Percentiles rank a stretch among this genome's conserved stretches.
phyloP scores from a whole-genome alignment of 2,329 filamentous ascomycete genomes.

The Bipolaris oryzae region DNA sequence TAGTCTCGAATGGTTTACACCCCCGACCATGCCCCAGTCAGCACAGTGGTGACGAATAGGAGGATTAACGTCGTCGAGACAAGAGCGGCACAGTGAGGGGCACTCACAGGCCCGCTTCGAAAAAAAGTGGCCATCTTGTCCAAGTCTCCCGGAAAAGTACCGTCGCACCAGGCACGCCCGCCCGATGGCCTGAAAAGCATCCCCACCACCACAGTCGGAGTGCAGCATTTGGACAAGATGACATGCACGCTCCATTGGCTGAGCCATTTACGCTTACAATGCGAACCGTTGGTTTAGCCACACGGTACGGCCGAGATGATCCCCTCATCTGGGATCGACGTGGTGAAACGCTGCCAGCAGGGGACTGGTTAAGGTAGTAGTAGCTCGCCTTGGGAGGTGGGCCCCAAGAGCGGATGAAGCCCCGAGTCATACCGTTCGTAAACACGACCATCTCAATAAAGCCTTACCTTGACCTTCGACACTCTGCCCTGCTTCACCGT shows the following conservation, averaged over 20 bases:
- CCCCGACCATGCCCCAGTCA: constrained; percentile 5
- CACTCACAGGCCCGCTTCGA: constrained; percentile 2
- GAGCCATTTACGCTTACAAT: neutral
- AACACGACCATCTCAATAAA: constrained; percentile 2
- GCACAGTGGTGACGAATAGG: constrained; percentile 2
- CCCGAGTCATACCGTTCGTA: constrained; percentile 6
- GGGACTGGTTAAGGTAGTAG: constrained; percentile 7
- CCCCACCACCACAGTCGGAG: neutral
- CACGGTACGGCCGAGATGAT: constrained; percentile 12
- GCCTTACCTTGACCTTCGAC: neutral
- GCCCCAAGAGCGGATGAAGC: neutral
- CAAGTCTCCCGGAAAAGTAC: constrained; percentile 2
- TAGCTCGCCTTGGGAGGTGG: constrained; percentile 11
- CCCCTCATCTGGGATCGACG: constrained; percentile 4
- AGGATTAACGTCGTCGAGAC: constrained; percentile 5
- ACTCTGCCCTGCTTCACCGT: neutral
- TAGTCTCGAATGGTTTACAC: constrained; percentile 13
- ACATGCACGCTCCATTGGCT: neutral
- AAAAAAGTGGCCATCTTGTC: neutral
- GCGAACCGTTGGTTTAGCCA: constrained; percentile 15
- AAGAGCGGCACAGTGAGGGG: constrained; percentile 4
- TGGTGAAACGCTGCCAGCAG: constrained; percentile 11
- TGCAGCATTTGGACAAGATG: no score
- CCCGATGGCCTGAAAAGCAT: neutral
- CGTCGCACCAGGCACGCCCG: neutral